phyloP scores from a whole-genome alignment of 176 grass and related monocot genomes.

The Bonia amplexicaulis region DNA sequence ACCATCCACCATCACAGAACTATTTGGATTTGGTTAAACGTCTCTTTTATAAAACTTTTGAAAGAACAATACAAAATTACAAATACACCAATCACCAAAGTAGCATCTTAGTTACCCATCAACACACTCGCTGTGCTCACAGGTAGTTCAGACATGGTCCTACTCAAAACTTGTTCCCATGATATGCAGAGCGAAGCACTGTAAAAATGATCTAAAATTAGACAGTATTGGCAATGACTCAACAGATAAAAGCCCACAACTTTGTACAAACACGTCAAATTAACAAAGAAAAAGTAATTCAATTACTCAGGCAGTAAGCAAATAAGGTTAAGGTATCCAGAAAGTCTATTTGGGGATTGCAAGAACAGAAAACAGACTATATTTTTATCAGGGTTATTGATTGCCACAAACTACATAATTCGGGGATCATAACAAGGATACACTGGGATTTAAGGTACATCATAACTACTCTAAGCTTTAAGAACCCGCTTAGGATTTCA shows the following conservation, averaged over 20 bases:
- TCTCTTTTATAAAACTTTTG: not conserved
- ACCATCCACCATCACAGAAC: not conserved
- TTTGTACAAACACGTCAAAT: not conserved
- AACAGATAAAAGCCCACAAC: not conserved
- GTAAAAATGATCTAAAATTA: not conserved
- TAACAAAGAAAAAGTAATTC: constrained; percentile 3
- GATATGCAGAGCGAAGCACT: not conserved
- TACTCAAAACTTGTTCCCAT: not conserved
- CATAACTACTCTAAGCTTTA: not conserved
- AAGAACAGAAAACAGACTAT: not conserved
- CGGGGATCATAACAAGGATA: not conserved
- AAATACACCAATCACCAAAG: constrained; percentile 6
- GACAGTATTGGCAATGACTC: not conserved
- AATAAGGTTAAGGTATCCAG: not conserved
- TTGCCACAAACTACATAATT: not conserved
- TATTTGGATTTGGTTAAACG: not conserved
- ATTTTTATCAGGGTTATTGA: not conserved
- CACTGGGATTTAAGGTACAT: not conserved
- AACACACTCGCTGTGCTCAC: not conserved
- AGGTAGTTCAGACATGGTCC: not conserved
- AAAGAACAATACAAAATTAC: not conserved
- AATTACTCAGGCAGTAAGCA: not conserved
- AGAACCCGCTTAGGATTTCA: not conserved
- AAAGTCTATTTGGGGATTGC: not conserved
- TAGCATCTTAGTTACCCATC: not conserved